Conservation (phyloP, 148 eudicot species). For the Nepenthes mirabilis region DNA sequence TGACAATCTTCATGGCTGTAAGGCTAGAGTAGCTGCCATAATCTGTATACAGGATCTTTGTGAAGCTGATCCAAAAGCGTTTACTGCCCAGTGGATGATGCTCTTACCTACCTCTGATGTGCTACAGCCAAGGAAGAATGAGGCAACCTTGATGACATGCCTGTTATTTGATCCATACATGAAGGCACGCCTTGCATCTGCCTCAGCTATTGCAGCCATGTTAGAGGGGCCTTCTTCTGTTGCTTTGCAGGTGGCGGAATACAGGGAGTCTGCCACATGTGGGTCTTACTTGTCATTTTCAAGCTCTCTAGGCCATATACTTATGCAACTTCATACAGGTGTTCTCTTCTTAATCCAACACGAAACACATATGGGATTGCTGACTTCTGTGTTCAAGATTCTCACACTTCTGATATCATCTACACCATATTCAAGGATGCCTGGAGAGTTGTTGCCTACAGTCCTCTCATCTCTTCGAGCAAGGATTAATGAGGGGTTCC, state of each 20-base stretch:
- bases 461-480: conserved; percentile 55
- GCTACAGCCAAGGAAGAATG: conserved; percentile 79
- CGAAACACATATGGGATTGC: conserved; percentile 63
- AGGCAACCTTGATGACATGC: conserved; percentile 79
- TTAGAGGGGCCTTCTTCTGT: conserved; percentile 84
- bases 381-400: conserved; percentile 62
- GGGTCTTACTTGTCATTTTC: conserved; percentile 90
- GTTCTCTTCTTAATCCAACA: conserved; percentile 62
- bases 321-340: conserved; percentile 93
- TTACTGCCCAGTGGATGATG: conserved; percentile 86
- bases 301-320: conserved; percentile 90
- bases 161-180: conserved; percentile 75
- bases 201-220: conserved; percentile 72
- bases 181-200: conserved; percentile 86
- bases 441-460: conserved; percentile 55
- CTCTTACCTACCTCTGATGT: conserved; percentile 87
- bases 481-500: conserved; percentile 62
- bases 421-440: conserved; percentile 98
- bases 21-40: conserved; percentile 84
- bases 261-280: conserved; percentile 53
- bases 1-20: conserved; percentile 28
- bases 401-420: conserved; percentile 77
- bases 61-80: conserved; percentile 80
- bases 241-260: conserved; percentile 89
- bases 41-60: conserved; percentile 97